Base-by-base conservation (phyloP, 1,139 yeast species). In the Yamadazyma oceani region DNA sequence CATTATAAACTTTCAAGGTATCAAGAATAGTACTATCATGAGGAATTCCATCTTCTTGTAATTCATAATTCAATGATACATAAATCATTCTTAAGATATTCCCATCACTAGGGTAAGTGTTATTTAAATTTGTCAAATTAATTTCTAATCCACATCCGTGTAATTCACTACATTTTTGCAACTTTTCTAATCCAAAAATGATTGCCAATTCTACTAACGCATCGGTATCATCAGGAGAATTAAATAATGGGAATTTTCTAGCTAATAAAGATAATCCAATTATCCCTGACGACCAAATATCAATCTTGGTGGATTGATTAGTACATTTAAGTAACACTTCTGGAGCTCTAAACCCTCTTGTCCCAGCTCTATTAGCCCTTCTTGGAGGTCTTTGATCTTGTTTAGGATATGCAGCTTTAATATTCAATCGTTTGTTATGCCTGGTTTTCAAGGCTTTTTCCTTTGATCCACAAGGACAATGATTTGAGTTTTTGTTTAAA, bases 301-400 rank as follows among this genome's bases (percentile, higher is more conserved):
- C 97, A 29, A 89, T 78, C 55, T 83, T 83, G 2, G 87, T 78
- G 7, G 85, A 73, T 62, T 90, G 97, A 42, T 85, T 82, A 2
- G 87, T 79, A 60, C 97, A 89, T 58, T 88, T 88, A 61, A 89
- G 76, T 41, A 90, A 66, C 2, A 89, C 97, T 57, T 89, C 97
- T 0, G 97, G 97, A 0, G 97, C 96, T 48, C 97, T 73, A 57
- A 89, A 89, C 0, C 97, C 97, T 51, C 98, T 75, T 0, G 99
- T 94, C 2, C 99, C 99, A 1, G 98, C 98, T 52, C 99, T 80
- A 55, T 92, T 92, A 2, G 97, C 97, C 42, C 98, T 73, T 53
- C 96, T 75, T 2, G 95, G 89, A 1, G 95, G 88, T 44, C 97
- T 69, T 41, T 80, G 79, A 59, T 87, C 95, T 48, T 83, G 83